A percentile compares a stretch with the other conserved stretches of the same genome.
phyloP scores from a whole-genome alignment of 1,284 basidiomycete genomes.

The Pseudomicrostroma phylloplanum region DNA sequence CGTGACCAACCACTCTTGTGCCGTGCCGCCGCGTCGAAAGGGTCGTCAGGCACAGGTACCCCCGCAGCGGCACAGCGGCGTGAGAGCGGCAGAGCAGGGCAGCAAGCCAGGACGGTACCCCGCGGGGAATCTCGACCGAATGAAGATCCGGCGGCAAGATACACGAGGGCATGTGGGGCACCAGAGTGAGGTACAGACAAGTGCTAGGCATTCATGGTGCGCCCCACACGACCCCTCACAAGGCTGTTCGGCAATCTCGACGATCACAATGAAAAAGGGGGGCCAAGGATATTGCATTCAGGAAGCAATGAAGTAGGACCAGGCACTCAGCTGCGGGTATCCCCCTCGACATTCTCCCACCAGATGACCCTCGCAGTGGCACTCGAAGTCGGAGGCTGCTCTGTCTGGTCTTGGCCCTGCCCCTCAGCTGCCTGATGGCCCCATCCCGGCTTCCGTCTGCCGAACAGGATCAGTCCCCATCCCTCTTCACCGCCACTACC shows the following conservation, averaged over 20 bases:
- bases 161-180: neutral
- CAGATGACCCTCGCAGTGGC: neutral
- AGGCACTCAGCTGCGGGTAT: neutral
- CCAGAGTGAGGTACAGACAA: neutral
- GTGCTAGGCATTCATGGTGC: neutral
- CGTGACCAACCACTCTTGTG: neutral
- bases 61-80: neutral
- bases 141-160: neutral
- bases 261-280: neutral
- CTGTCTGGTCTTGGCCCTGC: neutral
- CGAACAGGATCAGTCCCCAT: conserved; percentile 1
- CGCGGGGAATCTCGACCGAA: neutral
- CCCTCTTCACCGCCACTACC: neutral
- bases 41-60: neutral
- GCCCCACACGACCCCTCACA: neutral
- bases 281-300: neutral
- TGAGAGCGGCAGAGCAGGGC: neutral
- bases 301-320: neutral
- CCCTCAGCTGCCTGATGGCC: neutral
- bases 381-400: neutral
- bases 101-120: neutral
- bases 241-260: neutral
- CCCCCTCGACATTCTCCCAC: conserved; percentile 5
- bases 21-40: neutral
- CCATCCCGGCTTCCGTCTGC: neutral